These are phyloP conservation scores for Chytriomyces sp. DNA, from an alignment of 192 early-diverging fungal genomes.

Conservation along the genomic window DNA sequence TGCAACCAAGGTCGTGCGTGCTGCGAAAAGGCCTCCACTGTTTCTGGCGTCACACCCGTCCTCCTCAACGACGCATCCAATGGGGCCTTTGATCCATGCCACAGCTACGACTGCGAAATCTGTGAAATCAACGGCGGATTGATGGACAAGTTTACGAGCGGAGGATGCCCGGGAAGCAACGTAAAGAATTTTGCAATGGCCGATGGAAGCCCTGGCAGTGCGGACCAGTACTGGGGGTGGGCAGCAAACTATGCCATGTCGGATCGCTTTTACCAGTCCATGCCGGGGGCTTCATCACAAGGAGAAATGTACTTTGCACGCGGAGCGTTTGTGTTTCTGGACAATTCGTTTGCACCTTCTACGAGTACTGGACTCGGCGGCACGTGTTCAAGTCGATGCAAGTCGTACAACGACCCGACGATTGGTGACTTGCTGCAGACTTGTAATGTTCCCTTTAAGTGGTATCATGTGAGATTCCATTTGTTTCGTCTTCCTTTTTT, in stretches of 20 bases:
- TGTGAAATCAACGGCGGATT: slow-evolving; percentile 28
- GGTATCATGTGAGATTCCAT: not conserved
- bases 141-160: slow-evolving; percentile 32
- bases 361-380: not conserved
- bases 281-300: slow-evolving; percentile 13
- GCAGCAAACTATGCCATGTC: slow-evolving; percentile 27
- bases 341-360: slow-evolving; percentile 1
- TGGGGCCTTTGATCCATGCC: not conserved
- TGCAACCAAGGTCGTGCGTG: slow-evolving; percentile 24
- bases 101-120: not conserved
- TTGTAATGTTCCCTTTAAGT: not conserved
- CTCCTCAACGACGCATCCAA: not conserved
- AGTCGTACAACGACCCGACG: slow-evolving; percentile 9
- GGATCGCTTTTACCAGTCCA: slow-evolving; percentile 35
- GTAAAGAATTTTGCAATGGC: slow-evolving; percentile 32
- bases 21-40: not conserved
- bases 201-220: slow-evolving; percentile 4
- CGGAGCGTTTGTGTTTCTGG: slow-evolving; percentile 25
- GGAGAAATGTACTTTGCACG: slow-evolving; percentile 38
- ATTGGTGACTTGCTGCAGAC: slow-evolving; percentile 6
- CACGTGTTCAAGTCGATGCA: not conserved
- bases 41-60: slow-evolving; percentile 1
- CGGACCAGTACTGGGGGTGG: slow-evolving; percentile 24
- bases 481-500: not conserved
- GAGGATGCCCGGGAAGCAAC: not conserved